Base-by-base conservation (phyloP, 2,329 filamentous ascomycete genomes). In the Bimuria novae-zelandiae region DNA sequence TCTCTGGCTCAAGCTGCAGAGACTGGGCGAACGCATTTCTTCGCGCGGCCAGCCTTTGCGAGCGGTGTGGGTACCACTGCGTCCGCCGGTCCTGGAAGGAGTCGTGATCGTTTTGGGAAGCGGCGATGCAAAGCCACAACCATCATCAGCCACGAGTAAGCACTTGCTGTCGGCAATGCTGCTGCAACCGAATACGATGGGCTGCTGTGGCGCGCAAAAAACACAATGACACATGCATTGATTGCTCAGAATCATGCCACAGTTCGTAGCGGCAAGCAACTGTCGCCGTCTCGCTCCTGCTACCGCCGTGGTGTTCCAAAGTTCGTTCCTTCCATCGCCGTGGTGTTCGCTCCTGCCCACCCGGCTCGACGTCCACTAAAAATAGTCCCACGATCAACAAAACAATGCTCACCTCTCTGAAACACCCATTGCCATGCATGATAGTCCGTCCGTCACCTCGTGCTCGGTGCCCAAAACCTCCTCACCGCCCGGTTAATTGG, bases 91-190 rank as follows among this genome's bases (percentile, higher is more conserved):
- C 27, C 30, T 10, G 36, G 39, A 51, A 45, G 29, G 49, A 41
- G 21, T 17, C 37, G 14, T 21, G 4, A 17, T 25, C 49, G 27
- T 32, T 55, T 43, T 19, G 36, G 48, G 54, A 45, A 49, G 37
- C 54, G 48, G 59, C 39, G 40, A 40, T 54, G 49, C 62, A 56
- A 32, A 46, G 62, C 62, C 64, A 65, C 42, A 45, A 19, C 30
- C 30, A n/a, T 5, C 25, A 27, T 37, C 57, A 57, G 43, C 43
- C 59, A 57, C 47, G 30, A n/a, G 37, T 61, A 53, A 62, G 59
- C 61, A 61, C 35, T 37, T 19, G n/a, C 16, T 12, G 5, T 5
- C 35, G n/a, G 35, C 35, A 37, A 21, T 37, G 35, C n/a, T 5
- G 35, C 19, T 37, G 35, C 17, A 4, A 21, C 7, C 3, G 7